These are phyloP conservation scores for Wolfiporia cocos DNA, from an alignment of 1,284 basidiomycete species.

Conservation along the genomic window DNA sequence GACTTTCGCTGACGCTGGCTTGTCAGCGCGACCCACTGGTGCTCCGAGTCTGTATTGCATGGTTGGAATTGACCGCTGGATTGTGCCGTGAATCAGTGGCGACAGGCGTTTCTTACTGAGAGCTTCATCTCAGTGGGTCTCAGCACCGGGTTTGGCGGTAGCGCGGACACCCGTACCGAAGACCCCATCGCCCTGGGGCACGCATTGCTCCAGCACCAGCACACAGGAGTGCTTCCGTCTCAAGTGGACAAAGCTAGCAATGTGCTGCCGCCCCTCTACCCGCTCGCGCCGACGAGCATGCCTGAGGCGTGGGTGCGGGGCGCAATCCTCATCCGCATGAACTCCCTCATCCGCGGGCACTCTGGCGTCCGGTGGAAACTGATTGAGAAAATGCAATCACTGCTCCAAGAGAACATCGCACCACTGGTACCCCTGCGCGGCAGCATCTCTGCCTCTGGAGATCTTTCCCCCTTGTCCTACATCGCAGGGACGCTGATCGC, in stretches of 20 bases:
- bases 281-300: conserved; percentile 68
- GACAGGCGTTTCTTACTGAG: no score
- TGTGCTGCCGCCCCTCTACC: conserved; percentile 58
- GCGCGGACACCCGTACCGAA: conserved; percentile 68
- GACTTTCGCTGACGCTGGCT: no score
- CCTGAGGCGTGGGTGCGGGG: conserved; percentile 90
- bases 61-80: no score
- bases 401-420: conserved; percentile 70
- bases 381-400: conserved; percentile 71
- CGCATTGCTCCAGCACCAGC: conserved; percentile 77
- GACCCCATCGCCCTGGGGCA: conserved; percentile 65
- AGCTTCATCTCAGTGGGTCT: no score
- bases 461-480: conserved; percentile 77
- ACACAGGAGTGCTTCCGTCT: conserved; percentile 62
- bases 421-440: conserved; percentile 83
- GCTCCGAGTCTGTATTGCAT: no score
- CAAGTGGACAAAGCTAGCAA: conserved; percentile 35
- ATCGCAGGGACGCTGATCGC: conserved; percentile 77
- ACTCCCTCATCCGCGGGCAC: conserved; percentile 84
- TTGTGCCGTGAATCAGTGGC: no score
- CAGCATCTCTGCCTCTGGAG: conserved; percentile 79
- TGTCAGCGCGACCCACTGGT: no score
- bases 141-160: conserved; percentile 79
- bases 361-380: conserved; percentile 81
- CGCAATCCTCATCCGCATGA: conserved; percentile 82